phyloP scores from a whole-genome alignment of 345 rosid genomes.

The Aquilaria malaccensis region DNA sequence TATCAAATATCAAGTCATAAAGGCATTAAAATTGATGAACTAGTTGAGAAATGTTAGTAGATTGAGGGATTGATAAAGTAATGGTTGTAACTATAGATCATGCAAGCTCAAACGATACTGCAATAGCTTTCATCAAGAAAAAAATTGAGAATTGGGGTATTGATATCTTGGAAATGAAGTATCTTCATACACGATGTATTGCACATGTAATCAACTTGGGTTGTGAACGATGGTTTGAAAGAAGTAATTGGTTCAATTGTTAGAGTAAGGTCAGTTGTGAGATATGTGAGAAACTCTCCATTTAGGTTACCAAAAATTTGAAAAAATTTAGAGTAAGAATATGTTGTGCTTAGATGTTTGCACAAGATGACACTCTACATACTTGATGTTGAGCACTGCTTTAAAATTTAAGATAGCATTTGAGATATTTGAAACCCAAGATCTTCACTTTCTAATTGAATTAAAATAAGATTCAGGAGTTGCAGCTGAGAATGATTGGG shows the following conservation, averaged over 20 bases:
- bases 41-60: neutral
- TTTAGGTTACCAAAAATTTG: neutral
- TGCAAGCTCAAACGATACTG: slow-evolving; percentile 1
- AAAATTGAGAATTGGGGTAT: neutral
- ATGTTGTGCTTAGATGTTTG: slow-evolving; percentile 1
- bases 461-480: neutral
- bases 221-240: slow-evolving; percentile 4
- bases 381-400: neutral
- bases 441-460: neutral
- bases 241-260: slow-evolving; percentile 3
- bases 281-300: slow-evolving; percentile 7
- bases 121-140: neutral
- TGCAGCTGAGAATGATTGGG: neutral
- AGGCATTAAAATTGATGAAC: neutral
- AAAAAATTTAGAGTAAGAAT: neutral
- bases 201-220: neutral
- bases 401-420: neutral
- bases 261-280: neutral
- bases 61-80: slow-evolving; percentile 2
- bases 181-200: neutral
- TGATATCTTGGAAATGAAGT: neutral
- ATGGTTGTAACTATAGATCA: neutral
- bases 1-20: neutral
- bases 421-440: slow-evolving; percentile 7
- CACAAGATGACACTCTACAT: neutral